Conservation (phyloP, 768 basidiomycete genomes). For the Amanita pseudoporphyria region DNA sequence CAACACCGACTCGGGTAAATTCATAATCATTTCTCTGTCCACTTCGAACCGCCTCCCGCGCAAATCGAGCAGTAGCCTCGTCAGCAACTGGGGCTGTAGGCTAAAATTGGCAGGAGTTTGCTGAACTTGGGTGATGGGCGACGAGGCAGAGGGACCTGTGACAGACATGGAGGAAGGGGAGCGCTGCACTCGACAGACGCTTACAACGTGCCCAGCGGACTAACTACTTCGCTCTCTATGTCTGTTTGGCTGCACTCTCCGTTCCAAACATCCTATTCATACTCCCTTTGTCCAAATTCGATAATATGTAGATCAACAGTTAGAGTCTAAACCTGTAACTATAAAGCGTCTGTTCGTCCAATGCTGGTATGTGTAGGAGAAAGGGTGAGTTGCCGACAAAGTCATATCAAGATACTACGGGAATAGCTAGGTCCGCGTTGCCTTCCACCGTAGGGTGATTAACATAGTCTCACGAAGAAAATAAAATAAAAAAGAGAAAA, state of each 20-base stretch:
- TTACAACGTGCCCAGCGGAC: neutral
- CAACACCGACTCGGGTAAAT: conserved; percentile 93
- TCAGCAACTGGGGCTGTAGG: conserved; percentile 80
- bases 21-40: conserved; percentile 97
- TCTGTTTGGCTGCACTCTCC: conserved; percentile 2
- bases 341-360: neutral
- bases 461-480: neutral
- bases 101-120: conserved; percentile 58
- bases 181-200: conserved; percentile 4
- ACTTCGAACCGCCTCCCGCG: conserved; percentile 88
- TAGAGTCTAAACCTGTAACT: neutral
- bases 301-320: too few relatives aligned
- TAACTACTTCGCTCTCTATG: neutral
- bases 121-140: conserved; percentile 52
- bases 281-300: neutral
- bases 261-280: conserved; percentile 5
- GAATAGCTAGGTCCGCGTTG: neutral
- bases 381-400: neutral
- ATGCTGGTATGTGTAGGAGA: neutral
- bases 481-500: neutral
- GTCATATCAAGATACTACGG: neutral
- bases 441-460: neutral
- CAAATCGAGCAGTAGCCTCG: conserved; percentile 84
- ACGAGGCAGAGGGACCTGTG: conserved; percentile 25
- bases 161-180: conserved; percentile 24